phyloP scores from a whole-genome alignment of 2,329 filamentous ascomycete genomes.

The Pyricularia sp. region DNA sequence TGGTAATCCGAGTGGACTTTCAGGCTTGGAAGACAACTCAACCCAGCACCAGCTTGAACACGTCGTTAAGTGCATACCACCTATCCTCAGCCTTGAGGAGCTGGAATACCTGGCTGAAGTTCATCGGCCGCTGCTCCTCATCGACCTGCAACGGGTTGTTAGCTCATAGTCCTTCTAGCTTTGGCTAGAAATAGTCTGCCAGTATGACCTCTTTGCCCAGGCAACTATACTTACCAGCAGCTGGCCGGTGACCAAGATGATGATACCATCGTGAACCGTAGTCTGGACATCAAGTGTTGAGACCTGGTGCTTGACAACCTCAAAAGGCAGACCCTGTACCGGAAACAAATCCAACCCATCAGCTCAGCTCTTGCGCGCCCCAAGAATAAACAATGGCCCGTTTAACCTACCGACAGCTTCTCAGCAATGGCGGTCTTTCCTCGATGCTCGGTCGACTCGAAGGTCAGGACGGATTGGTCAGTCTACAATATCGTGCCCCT shows the following conservation, averaged over 20 bases:
- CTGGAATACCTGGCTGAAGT: conserved; percentile 85
- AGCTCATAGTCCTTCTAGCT: background rate
- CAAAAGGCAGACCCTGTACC: conserved; percentile 64
- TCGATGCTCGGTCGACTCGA: conserved; percentile 61
- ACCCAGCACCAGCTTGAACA: conserved; percentile 83
- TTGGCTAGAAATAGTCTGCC: background rate
- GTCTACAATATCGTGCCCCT: conserved; percentile 40
- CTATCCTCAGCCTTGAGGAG: conserved; percentile 58
- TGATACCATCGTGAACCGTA: conserved; percentile 57
- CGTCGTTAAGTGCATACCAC: conserved; percentile 83
- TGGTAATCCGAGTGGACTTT: background rate
- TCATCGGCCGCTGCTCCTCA: conserved; percentile 78
- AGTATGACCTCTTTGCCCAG: background rate
- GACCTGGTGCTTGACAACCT: conserved; percentile 71
- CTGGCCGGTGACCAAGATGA: conserved; percentile 82
- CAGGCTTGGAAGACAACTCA: conserved; percentile 15
- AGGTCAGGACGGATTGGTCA: conserved; percentile 84
- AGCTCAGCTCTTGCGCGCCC: background rate
- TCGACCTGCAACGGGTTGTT: conserved; percentile 54
- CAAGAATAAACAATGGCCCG: background rate
- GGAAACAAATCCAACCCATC: background rate
- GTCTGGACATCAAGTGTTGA: conserved; percentile 79
- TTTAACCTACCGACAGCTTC: conserved; percentile 64
- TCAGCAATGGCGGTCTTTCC: conserved; percentile 61
- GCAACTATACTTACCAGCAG: conserved; percentile 56